Conservation (phyloP, 176 grass and related monocot species). For the Phragmites australis region DNA sequence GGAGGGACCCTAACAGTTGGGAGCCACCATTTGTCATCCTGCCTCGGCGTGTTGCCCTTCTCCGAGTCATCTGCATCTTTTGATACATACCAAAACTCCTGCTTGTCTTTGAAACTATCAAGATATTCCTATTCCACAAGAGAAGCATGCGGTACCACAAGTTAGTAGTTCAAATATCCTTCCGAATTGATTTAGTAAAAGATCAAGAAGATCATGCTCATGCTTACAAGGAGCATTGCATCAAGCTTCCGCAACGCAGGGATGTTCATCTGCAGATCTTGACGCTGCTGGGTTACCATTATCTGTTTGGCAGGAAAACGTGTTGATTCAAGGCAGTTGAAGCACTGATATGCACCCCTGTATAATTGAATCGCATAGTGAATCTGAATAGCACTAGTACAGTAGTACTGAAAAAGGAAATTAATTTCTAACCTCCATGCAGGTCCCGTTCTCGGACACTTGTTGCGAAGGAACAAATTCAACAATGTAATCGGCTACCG, state of each 20-base stretch:
- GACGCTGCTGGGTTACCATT: conserved; percentile 84
- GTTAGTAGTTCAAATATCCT: conserved; percentile 12
- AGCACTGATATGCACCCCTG: background rate
- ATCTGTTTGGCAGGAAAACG: conserved; percentile 39
- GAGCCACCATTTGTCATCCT: conserved; percentile 87
- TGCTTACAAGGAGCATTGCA: conserved; percentile 76
- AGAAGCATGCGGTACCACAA: background rate
- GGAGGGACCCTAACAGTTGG: conserved; percentile 68
- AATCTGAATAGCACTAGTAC: background rate
- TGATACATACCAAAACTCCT: conserved; percentile 72
- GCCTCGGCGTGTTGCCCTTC: conserved; percentile 38
- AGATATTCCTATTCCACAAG: conserved; percentile 57
- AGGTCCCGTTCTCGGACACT: conserved; percentile 57
- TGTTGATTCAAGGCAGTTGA: background rate
- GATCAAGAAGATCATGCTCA: background rate
- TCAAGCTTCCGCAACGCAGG: conserved; percentile 86
- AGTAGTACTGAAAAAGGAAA: background rate
- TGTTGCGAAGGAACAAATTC: conserved; percentile 80
- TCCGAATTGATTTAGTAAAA: background rate
- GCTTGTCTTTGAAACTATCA: conserved; percentile 55
- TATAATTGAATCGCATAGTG: background rate
- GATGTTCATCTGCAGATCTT: conserved; percentile 83
- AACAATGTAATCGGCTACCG: conserved; percentile 76
- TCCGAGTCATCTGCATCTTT: conserved; percentile 54
- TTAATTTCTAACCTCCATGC: conserved; percentile 59